A percentile compares a stretch with the other conserved stretches of the same genome.
These are phyloP conservation scores for Candida sp. DNA, from an alignment of 1,139 yeast species.

Conservation along the genomic window DNA sequence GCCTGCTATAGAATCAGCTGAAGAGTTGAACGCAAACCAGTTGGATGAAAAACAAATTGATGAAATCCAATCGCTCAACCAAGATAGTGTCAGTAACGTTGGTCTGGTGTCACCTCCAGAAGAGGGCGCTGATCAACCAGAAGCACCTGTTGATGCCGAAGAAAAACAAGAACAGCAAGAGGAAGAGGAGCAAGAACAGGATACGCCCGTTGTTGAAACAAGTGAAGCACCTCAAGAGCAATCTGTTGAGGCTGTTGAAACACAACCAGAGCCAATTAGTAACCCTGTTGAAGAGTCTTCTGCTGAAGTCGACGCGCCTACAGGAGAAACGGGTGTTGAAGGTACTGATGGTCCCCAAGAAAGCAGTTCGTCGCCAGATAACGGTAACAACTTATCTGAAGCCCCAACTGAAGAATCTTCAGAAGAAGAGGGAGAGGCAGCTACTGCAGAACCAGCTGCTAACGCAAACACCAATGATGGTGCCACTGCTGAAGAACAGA, in stretches of 20 bases:
- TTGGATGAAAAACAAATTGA: constrained; percentile 12
- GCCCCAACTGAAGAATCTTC: constrained; percentile 10
- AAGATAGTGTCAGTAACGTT: background rate
- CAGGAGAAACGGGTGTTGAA: constrained; percentile 6
- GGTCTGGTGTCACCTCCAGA: background rate
- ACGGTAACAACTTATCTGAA: constrained; percentile 2
- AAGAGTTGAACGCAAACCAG: background rate
- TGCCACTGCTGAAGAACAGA: constrained; percentile 1
- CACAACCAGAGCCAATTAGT: background rate
- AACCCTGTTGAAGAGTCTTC: background rate
- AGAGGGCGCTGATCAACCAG: background rate
- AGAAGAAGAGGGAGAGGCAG: background rate
- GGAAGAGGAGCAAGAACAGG: constrained; percentile 7
- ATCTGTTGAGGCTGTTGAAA: background rate
- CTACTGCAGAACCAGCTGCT: background rate
- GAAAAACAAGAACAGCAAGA: constrained; percentile 13
- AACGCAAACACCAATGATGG: background rate
- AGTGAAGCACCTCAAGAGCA: constrained; percentile 6
- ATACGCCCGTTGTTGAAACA: constrained; percentile 5
- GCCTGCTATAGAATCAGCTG: background rate
- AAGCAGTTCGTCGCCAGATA: background rate
- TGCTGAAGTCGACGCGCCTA: background rate
- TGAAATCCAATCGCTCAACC: constrained; percentile 7
- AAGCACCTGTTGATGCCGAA: constrained; percentile 11
- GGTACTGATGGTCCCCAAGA: constrained; percentile 3